A percentile compares a stretch with the other conserved stretches of the same genome.
Conservation (phyloP, 2,329 filamentous ascomycete genomes). For the Apiospora saccharicola region DNA sequence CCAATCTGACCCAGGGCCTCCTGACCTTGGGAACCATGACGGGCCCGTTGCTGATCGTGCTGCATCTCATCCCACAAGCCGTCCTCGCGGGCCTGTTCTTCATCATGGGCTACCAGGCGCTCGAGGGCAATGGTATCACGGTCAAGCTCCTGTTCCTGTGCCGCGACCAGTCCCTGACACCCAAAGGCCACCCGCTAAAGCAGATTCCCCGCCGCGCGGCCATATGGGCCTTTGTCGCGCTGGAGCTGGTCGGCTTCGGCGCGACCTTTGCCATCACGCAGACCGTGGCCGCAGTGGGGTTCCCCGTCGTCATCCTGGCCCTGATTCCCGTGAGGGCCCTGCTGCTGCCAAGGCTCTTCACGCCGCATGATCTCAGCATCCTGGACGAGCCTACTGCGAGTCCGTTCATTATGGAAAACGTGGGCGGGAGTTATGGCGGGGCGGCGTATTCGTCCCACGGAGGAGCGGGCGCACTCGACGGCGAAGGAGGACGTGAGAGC, state of each 20-base stretch:
- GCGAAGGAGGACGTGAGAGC: background rate
- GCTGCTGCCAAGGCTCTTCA: conserved; percentile 69
- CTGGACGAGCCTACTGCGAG: conserved; percentile 80
- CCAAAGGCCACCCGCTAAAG: conserved; percentile 64
- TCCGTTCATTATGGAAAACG: conserved; percentile 78
- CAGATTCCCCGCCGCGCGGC: conserved; percentile 66
- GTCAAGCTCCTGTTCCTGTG: conserved; percentile 75
- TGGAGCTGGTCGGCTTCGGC: conserved; percentile 75
- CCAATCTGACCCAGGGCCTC: conserved; percentile 79
- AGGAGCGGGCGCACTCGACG: conserved; percentile 9
- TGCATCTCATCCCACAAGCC: conserved; percentile 81
- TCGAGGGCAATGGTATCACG: conserved; percentile 80
- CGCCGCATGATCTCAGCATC: conserved; percentile 63
- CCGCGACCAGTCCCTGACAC: conserved; percentile 70
- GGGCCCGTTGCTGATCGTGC: conserved; percentile 74
- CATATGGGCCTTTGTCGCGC: conserved; percentile 74
- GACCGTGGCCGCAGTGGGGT: conserved; percentile 83
- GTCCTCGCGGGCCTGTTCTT: conserved; percentile 85
- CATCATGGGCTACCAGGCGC: conserved; percentile 82
- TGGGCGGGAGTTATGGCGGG: conserved; percentile 67
- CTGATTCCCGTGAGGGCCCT: conserved; percentile 72
- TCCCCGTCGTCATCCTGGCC: conserved; percentile 76
- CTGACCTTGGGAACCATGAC: conserved; percentile 82
- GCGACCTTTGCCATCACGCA: conserved; percentile 85
- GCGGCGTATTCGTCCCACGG: background rate